These are phyloP conservation scores for Amylocystis lapponica DNA, from an alignment of 768 basidiomycete genomes.

Conservation along the genomic window DNA sequence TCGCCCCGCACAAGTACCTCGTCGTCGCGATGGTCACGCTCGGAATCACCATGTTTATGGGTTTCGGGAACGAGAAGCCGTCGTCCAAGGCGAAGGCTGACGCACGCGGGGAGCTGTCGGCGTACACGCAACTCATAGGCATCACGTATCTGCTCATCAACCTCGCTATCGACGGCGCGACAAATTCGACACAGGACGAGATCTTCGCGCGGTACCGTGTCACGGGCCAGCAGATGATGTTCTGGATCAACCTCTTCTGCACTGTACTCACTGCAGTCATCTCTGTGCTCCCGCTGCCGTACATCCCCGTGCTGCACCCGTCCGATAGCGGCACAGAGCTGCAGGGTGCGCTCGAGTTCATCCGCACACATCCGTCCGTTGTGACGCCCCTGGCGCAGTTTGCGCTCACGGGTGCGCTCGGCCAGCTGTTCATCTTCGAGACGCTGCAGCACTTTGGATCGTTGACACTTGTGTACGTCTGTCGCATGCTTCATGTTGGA, in stretches of 20 bases:
- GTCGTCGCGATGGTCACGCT: constrained; percentile 90
- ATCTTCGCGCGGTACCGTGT: constrained; percentile 76
- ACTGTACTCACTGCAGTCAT: constrained; percentile 67
- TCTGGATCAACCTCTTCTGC: constrained; percentile 91
- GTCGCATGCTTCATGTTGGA: constrained; percentile 4
- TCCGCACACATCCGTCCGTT: constrained; percentile 71
- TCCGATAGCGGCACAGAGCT: constrained; percentile 61
- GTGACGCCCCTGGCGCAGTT: constrained; percentile 74
- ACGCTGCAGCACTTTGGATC: constrained; percentile 90
- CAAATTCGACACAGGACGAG: constrained; percentile 96
- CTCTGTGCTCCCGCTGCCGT: constrained; percentile 67
- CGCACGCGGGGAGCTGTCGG: constrained; percentile 28
- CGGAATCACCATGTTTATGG: constrained; percentile 94
- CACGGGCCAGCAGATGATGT: constrained; percentile 98
- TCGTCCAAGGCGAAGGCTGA: constrained; percentile 27
- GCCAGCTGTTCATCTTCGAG: constrained; percentile 97
- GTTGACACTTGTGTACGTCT: constrained; percentile 77
- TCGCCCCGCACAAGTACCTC: constrained; percentile 91
- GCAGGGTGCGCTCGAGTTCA: constrained; percentile 61
- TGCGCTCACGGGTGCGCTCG: constrained; percentile 85
- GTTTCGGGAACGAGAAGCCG: constrained; percentile 61
- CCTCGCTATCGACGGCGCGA: constrained; percentile 85
- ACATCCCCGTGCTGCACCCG: constrained; percentile 80
- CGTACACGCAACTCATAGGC: constrained; percentile 64
- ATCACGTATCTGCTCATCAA: constrained; percentile 77